Evolutionary conservation across 2,329 filamentous ascomycete genomes (phyloP), one percentile per base, ranked within the genome.

Genomic region (Paramyrothecium sp.): DNA sequence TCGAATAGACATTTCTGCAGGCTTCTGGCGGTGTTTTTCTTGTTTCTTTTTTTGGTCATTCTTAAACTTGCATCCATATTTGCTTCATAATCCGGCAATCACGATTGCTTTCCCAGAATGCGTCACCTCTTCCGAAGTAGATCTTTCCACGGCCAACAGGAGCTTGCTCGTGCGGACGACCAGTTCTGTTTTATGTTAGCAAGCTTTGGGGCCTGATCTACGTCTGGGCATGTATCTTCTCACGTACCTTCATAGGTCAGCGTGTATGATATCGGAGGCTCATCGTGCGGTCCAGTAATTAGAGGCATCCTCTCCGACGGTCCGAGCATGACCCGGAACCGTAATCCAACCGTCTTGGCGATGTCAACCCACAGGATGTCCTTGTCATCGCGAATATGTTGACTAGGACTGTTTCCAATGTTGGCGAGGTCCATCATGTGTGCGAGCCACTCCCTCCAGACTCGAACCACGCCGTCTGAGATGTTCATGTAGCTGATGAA

Each of bases 361-460:
- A 78, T 72, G 64, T 88, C 89, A 3, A 88, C 81, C 91, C 91
- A 95, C 1, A 94, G 71, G 33, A 92, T 81, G 7, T 55, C 52
- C 19, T 56, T 59, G 10, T 60, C 57, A 7, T 61, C 51, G 33
- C 33, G 11, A 11, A 38, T 26, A 13, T 20, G 7, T 7, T 16
- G 17, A 5, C 20, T 21, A 49, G 22, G 20, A 7, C 20, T 20
- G 16, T 23, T n/a, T 21, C 47, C 47, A 21, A 56, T 33, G 22
- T 60, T 56, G 26, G 52, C 54, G 17, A 51, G 56, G 3, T 75
- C 71, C 63, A 19, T 3, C 38, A 71, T 67, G 23, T 78, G 72
- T 7, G 78, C 78, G 38, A 95, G 75, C 90, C 91, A 95, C 17
- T 87, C 77, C 54, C 89, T 82, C 81, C 86, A 93, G 1, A 95